Conservation (phyloP, 2,329 filamentous ascomycete species). For the Alternaria gaisen region DNA sequence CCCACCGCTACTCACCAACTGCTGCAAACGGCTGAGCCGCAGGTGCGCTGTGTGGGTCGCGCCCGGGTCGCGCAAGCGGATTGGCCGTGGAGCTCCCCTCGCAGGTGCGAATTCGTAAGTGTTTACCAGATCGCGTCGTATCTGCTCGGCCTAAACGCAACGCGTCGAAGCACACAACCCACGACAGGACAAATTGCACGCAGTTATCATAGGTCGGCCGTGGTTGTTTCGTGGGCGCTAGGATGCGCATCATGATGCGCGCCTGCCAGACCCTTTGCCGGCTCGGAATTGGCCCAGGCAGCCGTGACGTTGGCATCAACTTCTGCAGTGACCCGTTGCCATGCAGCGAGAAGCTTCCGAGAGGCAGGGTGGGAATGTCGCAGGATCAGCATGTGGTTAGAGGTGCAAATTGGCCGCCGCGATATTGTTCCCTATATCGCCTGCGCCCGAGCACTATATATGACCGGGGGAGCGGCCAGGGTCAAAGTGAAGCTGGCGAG, state of each 20-base stretch:
- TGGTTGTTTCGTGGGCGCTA: constrained; percentile 26
- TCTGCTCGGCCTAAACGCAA: constrained; percentile 31
- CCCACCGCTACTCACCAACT: constrained; percentile 36
- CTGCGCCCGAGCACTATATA: constrained; percentile 24
- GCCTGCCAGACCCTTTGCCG: constrained; percentile 28
- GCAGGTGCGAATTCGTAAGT: constrained; percentile 21
- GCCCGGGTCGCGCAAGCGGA: constrained; percentile 21
- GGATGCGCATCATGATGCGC: constrained; percentile 29
- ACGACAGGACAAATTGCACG: constrained; percentile 18
- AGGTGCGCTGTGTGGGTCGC: constrained; percentile 28
- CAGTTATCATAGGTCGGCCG: constrained; percentile 5
- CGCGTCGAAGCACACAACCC: constrained; percentile 24
- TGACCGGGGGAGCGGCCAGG: constrained; percentile 19
- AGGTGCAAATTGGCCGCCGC: constrained; percentile 16
- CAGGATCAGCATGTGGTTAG: constrained; percentile 17
- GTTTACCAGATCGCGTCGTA: constrained; percentile 33
- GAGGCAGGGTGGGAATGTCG: constrained; percentile 21
- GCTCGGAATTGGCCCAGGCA: constrained; percentile 23
- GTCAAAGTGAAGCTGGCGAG: constrained; percentile 23
- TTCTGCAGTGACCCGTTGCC: constrained; percentile 35
- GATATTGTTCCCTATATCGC: constrained; percentile 23
- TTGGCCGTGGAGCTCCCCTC: constrained; percentile 18
- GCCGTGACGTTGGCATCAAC: constrained; percentile 29
- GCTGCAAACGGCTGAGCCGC: constrained; percentile 46
- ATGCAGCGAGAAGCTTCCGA: constrained; percentile 35